phyloP scores from a whole-genome alignment of 306 rosid genomes.

The Glycyrrhiza uralensis region DNA sequence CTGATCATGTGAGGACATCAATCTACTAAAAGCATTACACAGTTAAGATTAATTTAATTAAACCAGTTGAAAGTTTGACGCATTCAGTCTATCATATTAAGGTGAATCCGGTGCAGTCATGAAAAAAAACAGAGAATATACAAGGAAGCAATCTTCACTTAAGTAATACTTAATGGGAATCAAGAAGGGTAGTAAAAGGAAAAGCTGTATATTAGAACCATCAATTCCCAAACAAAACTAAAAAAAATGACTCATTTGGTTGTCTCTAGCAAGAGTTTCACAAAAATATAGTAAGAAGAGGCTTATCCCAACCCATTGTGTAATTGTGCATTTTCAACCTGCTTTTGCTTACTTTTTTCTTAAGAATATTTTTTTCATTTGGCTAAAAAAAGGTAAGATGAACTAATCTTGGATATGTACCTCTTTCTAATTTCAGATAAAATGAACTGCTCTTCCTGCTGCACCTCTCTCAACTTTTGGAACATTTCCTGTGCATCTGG shows the following conservation, averaged over 20 bases:
- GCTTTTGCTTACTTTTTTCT: background rate
- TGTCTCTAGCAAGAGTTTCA: constrained; percentile 1
- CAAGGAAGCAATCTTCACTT: background rate
- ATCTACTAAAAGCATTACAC: background rate
- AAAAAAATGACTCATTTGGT: background rate
- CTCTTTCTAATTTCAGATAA: constrained; percentile 41
- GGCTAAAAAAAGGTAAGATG: background rate
- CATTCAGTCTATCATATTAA: background rate
- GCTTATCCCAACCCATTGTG: background rate
- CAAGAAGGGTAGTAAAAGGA: background rate
- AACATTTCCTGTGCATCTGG: constrained; percentile 57
- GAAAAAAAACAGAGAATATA: background rate
- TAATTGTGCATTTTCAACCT: background rate
- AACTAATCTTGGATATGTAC: constrained; percentile 24
- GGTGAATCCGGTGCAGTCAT: background rate
- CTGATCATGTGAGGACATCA: background rate
- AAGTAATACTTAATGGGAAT: constrained; percentile 5
- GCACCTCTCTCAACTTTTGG: constrained; percentile 54
- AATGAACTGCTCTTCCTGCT: constrained; percentile 50
- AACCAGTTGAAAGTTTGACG: background rate
- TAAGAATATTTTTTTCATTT: background rate
- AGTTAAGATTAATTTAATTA: background rate
- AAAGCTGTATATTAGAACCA: background rate
- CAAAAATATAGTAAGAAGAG: constrained; percentile 2
- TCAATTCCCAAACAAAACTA: constrained; percentile 13